Evolutionary conservation across 768 basidiomycete genomes (phyloP), one percentile per base, ranked within the genome.

Genomic region (Phanerodontia chrysosporium): DNA sequence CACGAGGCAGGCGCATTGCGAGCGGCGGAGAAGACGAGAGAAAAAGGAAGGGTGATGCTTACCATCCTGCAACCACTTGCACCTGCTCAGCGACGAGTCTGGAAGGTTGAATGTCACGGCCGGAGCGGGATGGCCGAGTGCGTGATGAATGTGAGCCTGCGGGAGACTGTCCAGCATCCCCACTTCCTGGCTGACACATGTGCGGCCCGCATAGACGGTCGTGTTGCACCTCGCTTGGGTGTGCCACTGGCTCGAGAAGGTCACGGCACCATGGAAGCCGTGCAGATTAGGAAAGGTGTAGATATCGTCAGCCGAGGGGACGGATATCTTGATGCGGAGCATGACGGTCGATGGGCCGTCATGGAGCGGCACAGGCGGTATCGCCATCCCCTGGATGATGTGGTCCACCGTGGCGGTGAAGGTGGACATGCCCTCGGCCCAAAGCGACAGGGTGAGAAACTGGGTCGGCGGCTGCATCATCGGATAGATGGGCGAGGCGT

Each of bases 1-100:
- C 57, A 62, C 44, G 62, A 52, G 36, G 44, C 32, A 39, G 25
- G 18, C 35, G 53, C 44, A 28, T 48, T 48, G 29, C 49, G 13
- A 14, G 44, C 7, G 22, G 18, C 6, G 44, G 8, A 24, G 8
- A 18, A 5, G 44, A 18, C 44, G 22, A 21, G 57, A 16, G 28
- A 30, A 36, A 45, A 21, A 53, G 22, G 24, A 62, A 24, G 59
- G 57, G 49, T 58, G 46, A 55, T 53, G 80, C 87, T 70, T 67
- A 90, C 88, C 73, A 61, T 80, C 71, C 68, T 87, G 85, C 62
- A 87, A 76, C 89, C 87, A 88, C 59, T 86, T 80, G 71, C 88
- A 88, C 59, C 83, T 76, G 66, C 70, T 83, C 51, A 92, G 74
- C 16, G 77, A 71, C 22, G 88, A 89, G 60, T 90, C 87, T 45